Base-by-base conservation (phyloP, 2,329 filamentous ascomycete species). In the Alternaria triticina region DNA sequence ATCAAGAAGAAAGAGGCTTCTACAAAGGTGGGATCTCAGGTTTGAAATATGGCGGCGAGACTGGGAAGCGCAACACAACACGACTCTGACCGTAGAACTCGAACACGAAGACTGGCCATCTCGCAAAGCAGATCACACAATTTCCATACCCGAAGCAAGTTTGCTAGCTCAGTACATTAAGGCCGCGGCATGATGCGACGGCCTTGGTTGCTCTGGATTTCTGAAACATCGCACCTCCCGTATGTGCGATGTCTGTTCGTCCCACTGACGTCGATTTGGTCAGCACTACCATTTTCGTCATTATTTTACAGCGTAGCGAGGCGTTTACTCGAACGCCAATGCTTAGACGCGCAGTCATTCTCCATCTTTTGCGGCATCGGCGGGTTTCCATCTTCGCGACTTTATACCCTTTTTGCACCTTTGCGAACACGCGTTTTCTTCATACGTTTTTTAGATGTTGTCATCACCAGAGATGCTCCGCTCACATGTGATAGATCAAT, bases 1-100 rank as follows among this genome's bases (percentile, higher is more conserved):
- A n/a, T 66, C 69, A 23, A 77, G 81, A 47, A 72, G 78, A 55
- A 68, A 68, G 50, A 69, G 76, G 45, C 43, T 82, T 10, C 62
- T 67, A 15, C 74, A 75, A 51, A 66, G 80, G 61, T 83, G 81
- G 81, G 76, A 80, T 44, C 70, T 82, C 33, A 77, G 76, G 54
- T 77, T 77, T 49, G 80, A 81, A 40, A 78, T 82, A 7, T 78
- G 79, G 71, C 71, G 74, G 11, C 76, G 72, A 61, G 75, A 77
- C 52, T 79, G 76, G 75, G 76, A 79, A 50, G 67, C 62, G 10
- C 70, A 79, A 52, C 67, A 77, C 47, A 61, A 62, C 36, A 67
- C 61, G 17, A 57, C 64, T 10, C 64, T 78, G 3, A 61, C 59
- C 6, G 65, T 68, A 20, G 58, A 51, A 28, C 62, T 79, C 6